These are phyloP conservation scores for Ophiostoma montium DNA, from an alignment of 2,329 filamentous ascomycete genomes.

Conservation along the genomic window DNA sequence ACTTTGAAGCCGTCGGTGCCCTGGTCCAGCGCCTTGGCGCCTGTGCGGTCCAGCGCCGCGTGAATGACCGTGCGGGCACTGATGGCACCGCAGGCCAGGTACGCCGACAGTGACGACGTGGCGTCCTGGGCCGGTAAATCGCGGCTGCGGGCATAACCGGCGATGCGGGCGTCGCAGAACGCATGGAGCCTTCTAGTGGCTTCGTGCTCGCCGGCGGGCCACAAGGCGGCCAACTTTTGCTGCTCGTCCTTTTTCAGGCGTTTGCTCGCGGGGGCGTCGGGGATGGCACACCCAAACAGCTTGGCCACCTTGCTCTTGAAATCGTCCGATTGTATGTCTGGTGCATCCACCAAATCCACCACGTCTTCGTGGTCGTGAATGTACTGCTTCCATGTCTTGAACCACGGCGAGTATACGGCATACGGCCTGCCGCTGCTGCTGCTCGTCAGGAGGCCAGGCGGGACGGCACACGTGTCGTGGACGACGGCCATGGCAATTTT, in stretches of 20 bases:
- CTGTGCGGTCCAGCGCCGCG: constrained; percentile 46
- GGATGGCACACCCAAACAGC: constrained; percentile 48
- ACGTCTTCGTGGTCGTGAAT: constrained; percentile 56
- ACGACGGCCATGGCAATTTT: constrained; percentile 56
- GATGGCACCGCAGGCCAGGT: constrained; percentile 52
- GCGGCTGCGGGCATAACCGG: constrained; percentile 24
- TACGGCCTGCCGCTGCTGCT: constrained; percentile 65
- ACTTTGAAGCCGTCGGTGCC: constrained; percentile 50
- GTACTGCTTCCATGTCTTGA: constrained; percentile 57
- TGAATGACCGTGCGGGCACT: constrained; percentile 51
- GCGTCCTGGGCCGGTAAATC: constrained; percentile 49
- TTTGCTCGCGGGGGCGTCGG: constrained; percentile 49
- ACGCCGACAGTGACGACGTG: constrained; percentile 59
- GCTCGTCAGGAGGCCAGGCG: constrained; percentile 52
- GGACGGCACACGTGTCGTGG: constrained; percentile 73
- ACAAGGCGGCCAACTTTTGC: constrained; percentile 42
- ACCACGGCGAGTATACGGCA: constrained; percentile 77
- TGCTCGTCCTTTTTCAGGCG: constrained; percentile 42
- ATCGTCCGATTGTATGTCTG: constrained; percentile 35
- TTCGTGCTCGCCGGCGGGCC: constrained; percentile 41
- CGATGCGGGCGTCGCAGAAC: constrained; percentile 40
- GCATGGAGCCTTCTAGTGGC: constrained; percentile 47
- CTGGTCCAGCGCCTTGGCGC: constrained; percentile 48
- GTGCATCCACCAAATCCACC: constrained; percentile 46
- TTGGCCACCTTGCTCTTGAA: constrained; percentile 30